These are phyloP conservation scores for Phytophthora multivora DNA, from an alignment of 352 stramenopile genomes.

Conservation along the genomic window DNA sequence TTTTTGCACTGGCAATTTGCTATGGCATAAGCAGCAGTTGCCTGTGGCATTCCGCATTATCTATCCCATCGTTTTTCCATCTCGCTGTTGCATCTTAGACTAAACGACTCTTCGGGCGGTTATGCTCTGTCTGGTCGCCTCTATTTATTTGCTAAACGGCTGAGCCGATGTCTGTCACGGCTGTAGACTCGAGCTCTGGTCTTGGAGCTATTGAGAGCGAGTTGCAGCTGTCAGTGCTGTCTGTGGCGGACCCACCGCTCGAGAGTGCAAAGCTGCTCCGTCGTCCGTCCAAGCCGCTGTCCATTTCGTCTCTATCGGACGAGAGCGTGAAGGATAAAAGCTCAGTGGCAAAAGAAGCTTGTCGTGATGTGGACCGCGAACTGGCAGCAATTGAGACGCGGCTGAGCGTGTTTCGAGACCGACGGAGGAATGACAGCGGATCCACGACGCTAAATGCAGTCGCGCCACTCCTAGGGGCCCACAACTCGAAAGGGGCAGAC, in stretches of 20 bases:
- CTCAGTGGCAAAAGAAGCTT: conserved; percentile 33
- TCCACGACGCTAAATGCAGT: conserved; percentile 1
- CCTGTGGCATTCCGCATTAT: not conserved
- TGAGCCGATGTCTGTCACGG: conserved; percentile 15
- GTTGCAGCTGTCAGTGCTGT: not conserved
- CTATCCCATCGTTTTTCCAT: too few relatives aligned
- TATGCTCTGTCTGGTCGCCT: conserved; percentile 6
- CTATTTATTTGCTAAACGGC: not conserved
- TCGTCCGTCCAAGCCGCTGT: conserved; percentile 25
- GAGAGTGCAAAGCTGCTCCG: conserved; percentile 6
- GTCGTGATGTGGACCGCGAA: conserved; percentile 48
- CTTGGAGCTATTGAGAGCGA: not conserved
- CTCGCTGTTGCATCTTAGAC: not conserved
- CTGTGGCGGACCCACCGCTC: not conserved
- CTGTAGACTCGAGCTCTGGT: conserved; percentile 3
- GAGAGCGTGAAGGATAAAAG: conserved; percentile 8
- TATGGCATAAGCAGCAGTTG: not conserved
- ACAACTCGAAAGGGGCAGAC: not conserved
- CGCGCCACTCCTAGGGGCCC: not conserved
- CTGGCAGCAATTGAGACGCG: conserved; percentile 45
- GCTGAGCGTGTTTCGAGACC: conserved; percentile 32
- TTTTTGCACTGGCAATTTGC: not conserved
- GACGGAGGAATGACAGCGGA: conserved; percentile 12
- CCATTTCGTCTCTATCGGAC: conserved; percentile 34
- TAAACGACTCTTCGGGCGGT: conserved; percentile 15